phyloP scores from a whole-genome alignment of 176 grass and related monocot species.

The Alopecurus myosuroides region DNA sequence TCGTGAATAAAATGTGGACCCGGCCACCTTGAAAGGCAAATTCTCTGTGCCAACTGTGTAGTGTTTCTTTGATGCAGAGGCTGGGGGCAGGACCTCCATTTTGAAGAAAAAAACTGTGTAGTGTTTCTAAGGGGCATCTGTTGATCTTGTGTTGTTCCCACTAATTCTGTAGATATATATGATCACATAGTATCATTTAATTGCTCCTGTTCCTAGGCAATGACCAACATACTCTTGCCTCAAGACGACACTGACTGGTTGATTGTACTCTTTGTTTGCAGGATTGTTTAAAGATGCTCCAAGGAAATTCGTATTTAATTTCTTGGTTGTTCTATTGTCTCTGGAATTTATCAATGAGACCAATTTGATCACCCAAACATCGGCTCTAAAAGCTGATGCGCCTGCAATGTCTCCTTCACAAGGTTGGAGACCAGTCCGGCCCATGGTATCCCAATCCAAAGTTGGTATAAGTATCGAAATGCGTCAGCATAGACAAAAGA shows the following conservation, averaged over 20 bases:
- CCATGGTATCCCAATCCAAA: constrained; percentile 24
- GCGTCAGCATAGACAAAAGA: constrained; percentile 25
- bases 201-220: not conserved
- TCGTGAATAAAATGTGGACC: not conserved
- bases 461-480: constrained; percentile 26
- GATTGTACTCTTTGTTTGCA: constrained; percentile 33
- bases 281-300: constrained; percentile 25
- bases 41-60: not conserved
- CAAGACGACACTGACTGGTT: constrained; percentile 14
- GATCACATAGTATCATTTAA: not conserved
- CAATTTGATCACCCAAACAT: constrained; percentile 29
- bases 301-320: constrained; percentile 22
- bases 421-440: constrained; percentile 44
- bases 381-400: constrained; percentile 31
- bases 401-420: constrained; percentile 43
- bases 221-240: not conserved
- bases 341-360: constrained; percentile 35
- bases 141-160: not conserved
- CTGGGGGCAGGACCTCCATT: too few species aligned
- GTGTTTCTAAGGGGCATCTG: not conserved
- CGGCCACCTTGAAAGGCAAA: constrained; percentile 1
- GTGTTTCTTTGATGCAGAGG: too few species aligned
- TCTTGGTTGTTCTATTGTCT: constrained; percentile 28
- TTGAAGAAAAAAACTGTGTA: too few species aligned
- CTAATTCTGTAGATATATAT: not conserved